phyloP scores from a whole-genome alignment of 495 filamentous ascomycete genomes.

The Elaphomyces granulatus region DNA sequence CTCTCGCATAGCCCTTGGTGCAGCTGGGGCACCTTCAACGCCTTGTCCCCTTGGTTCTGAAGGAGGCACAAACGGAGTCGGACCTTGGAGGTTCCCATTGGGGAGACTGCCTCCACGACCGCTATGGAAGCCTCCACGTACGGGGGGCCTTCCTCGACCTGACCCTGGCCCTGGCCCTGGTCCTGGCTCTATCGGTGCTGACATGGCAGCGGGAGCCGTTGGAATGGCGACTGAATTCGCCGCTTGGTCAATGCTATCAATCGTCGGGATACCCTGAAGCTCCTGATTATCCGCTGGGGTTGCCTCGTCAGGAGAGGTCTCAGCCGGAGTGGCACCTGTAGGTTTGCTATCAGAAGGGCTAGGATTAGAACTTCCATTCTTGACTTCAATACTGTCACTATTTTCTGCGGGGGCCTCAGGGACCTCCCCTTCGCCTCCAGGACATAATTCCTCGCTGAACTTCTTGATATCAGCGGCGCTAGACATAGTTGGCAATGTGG shows the following conservation, averaged over 20 bases:
- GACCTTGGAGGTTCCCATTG: conserved; percentile 8
- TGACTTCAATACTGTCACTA: conserved; percentile 1
- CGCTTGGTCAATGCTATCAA: conserved; percentile 28
- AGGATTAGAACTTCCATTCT: background rate
- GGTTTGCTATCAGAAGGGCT: conserved; percentile 2
- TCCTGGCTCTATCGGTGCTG: conserved; percentile 3
- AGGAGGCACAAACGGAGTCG: conserved; percentile 5
- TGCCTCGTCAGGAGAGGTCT: conserved; percentile 5
- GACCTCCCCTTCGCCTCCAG: conserved; percentile 16
- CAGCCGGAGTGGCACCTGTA: conserved; percentile 3
- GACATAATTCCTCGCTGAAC: conserved; percentile 16
- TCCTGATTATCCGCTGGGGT: conserved; percentile 10
- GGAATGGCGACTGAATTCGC: conserved; percentile 4
- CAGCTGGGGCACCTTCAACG: conserved; percentile 74
- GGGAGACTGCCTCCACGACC: conserved; percentile 21
- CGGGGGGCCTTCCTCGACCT: conserved; percentile 22
- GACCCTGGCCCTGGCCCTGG: conserved; percentile 19
- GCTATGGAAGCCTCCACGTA: conserved; percentile 17
- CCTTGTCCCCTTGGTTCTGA: conserved; percentile 38
- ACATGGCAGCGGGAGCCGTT: conserved; percentile 1
- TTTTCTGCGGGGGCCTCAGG: conserved; percentile 5
- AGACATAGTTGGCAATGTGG: conserved; percentile 2
- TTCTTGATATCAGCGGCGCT: conserved; percentile 13
- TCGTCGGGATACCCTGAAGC: conserved; percentile 31
- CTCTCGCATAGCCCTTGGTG: conserved; percentile 84